A percentile compares a stretch with the other conserved stretches of the same genome.
Evolutionary conservation across 108 stramenopile genomes (phyloP).

Genomic region (Thalassiosira profunda): DNA sequence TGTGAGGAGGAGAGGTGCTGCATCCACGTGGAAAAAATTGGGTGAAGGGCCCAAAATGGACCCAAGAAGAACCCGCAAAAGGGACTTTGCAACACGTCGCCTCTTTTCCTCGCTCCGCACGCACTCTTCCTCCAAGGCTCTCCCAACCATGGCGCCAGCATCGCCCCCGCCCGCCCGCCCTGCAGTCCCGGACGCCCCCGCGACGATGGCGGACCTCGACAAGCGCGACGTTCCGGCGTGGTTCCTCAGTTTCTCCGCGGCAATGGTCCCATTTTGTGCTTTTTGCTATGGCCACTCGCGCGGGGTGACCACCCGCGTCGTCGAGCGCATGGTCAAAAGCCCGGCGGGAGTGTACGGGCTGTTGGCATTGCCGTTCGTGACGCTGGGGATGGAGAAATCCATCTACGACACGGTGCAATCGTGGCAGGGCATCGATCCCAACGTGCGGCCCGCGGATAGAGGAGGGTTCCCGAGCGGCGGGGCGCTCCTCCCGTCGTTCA

Average conservation of each 20-base stretch:
- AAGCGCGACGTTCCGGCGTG: slow-evolving; percentile 43
- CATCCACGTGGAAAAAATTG: neutral
- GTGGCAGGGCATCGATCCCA: slow-evolving; percentile 86
- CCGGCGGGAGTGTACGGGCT: slow-evolving; percentile 88
- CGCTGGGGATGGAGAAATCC: slow-evolving; percentile 85
- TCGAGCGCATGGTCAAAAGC: slow-evolving; percentile 68
- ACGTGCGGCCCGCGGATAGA: slow-evolving; percentile 70
- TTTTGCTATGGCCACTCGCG: slow-evolving; percentile 82
- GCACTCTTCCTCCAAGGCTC: neutral
- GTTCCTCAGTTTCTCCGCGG: slow-evolving; percentile 71
- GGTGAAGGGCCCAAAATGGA: too few species aligned
- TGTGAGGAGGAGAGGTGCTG: too few species aligned
- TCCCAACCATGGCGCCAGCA: neutral
- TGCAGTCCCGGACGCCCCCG: slow-evolving; percentile 1
- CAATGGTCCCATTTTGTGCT: slow-evolving; percentile 86
- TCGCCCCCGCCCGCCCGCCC: neutral
- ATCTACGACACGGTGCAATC: slow-evolving; percentile 90
- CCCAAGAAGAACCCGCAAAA: too few species aligned
- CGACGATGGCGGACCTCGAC: slow-evolving; percentile 33
- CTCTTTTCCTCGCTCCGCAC: neutral
- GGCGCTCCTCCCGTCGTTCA: slow-evolving; percentile 80
- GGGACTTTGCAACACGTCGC: neutral
- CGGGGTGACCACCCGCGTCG: slow-evolving; percentile 68
- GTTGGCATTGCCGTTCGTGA: slow-evolving; percentile 78
- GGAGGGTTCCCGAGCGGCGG: slow-evolving; percentile 88